A percentile compares a stretch with the other conserved stretches of the same genome.
Evolutionary conservation across 2,329 filamentous ascomycete genomes (phyloP).

Genomic region (Coniochaeta sp.): DNA sequence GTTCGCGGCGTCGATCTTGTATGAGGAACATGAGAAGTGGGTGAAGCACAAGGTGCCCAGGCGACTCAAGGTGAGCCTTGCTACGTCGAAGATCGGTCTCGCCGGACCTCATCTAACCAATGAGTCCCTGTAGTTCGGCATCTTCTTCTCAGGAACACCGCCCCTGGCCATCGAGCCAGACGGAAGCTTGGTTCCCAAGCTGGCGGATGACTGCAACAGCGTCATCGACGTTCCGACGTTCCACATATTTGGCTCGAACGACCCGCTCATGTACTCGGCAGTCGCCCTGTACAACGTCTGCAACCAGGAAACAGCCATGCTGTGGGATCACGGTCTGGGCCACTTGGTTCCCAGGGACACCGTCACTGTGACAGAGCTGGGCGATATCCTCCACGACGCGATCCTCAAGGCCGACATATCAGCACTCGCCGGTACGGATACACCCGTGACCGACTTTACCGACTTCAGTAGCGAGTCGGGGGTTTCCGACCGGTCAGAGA

Average conservation of each 20-base stretch:
- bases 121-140: constrained; percentile 13
- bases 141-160: constrained; percentile 41
- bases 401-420: constrained; percentile 10
- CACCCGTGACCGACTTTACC: not conserved
- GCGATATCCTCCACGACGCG: constrained; percentile 13
- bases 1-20: constrained; percentile 2
- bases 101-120: constrained; percentile 3
- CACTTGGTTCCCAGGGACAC: constrained; percentile 29
- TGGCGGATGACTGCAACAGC: constrained; percentile 31
- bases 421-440: not conserved
- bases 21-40: constrained; percentile 7
- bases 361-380: not conserved
- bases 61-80: constrained; percentile 24
- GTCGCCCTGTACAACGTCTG: constrained; percentile 35
- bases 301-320: constrained; percentile 28
- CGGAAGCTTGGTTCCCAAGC: constrained; percentile 16
- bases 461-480: constrained; percentile 1
- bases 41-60: constrained; percentile 23
- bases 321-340: constrained; percentile 36
- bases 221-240: constrained; percentile 31
- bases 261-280: constrained; percentile 29
- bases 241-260: constrained; percentile 30
- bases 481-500: not conserved
- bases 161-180: constrained; percentile 24
- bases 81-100: not conserved